A percentile compares a stretch with the other conserved stretches of the same genome.
Evolutionary conservation across 768 basidiomycete genomes (phyloP).

Genomic region (Lyophyllum shimeji): DNA sequence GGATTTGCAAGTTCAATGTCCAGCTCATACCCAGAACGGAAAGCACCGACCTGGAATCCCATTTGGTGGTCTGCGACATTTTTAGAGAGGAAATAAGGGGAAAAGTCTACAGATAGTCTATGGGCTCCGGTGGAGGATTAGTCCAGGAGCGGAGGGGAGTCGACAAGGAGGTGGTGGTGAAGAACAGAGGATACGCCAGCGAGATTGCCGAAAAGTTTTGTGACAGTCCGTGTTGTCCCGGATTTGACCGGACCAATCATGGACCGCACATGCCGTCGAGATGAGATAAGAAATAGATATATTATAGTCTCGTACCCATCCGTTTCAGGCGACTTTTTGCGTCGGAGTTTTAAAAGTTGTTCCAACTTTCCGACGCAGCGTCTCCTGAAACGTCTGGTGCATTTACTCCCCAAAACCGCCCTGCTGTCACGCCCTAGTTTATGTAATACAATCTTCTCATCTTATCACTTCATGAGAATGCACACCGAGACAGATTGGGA

Average conservation of each 20-base stretch:
- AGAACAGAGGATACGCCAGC: constrained; percentile 18
- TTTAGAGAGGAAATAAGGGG: constrained; percentile 24
- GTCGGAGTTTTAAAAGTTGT: too few species aligned
- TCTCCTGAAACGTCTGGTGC: too few species aligned
- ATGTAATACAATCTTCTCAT: too few species aligned
- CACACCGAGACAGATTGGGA: too few species aligned
- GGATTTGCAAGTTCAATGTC: constrained; percentile 5
- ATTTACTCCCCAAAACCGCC: too few species aligned
- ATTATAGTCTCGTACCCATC: too few species aligned
- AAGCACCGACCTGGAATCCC: constrained; percentile 65
- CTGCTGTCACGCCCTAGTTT: too few species aligned
- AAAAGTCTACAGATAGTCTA: constrained; percentile 22
- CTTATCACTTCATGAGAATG: too few species aligned
- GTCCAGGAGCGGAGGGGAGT: constrained; percentile 18
- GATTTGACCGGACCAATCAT: constrained; percentile 36
- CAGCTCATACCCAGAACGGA: constrained; percentile 1
- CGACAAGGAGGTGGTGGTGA: constrained; percentile 25
- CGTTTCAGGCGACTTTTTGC: too few species aligned
- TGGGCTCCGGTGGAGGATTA: constrained; percentile 15
- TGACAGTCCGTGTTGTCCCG: constrained; percentile 36
- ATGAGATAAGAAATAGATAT: background rate
- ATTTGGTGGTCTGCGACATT: constrained; percentile 59
- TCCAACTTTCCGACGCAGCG: too few species aligned
- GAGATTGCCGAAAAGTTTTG: constrained; percentile 25
- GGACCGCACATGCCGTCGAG: constrained; percentile 21